A percentile compares a stretch with the other conserved stretches of the same genome.
phyloP scores from a whole-genome alignment of 805 yeast genomes.

The Starmerella sp. region DNA sequence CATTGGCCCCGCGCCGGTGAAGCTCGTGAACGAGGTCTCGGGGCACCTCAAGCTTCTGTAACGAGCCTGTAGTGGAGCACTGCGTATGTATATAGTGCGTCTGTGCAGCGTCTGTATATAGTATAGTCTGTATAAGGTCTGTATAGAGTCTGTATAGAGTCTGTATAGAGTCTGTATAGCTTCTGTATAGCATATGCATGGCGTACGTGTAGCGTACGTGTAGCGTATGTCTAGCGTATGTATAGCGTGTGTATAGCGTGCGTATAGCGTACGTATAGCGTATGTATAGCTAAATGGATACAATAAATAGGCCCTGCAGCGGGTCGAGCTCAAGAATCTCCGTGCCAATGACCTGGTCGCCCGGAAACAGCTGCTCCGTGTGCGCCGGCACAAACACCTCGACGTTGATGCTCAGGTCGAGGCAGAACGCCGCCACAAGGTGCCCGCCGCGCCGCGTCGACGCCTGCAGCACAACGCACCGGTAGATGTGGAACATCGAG shows the following conservation, averaged over 20 bases:
- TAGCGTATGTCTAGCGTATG: not conserved
- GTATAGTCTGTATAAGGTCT: no score
- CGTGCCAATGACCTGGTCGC: conserved; percentile 36
- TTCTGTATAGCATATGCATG: no score
- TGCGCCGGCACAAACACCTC: conserved; percentile 26
- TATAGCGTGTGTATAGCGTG: no score
- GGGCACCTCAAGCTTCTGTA: conserved; percentile 65
- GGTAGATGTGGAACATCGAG: conserved; percentile 25
- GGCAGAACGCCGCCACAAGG: conserved; percentile 38
- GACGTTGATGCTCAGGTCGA: conserved; percentile 38
- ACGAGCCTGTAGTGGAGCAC: not conserved
- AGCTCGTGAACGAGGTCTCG: conserved; percentile 69
- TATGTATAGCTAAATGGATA: conserved; percentile 25
- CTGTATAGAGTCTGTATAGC: no score
- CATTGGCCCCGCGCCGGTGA: conserved; percentile 86
- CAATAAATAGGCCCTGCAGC: conserved; percentile 33
- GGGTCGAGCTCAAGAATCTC: conserved; percentile 37
- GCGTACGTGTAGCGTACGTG: not conserved
- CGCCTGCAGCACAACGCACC: conserved; percentile 38
- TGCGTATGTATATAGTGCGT: not conserved
- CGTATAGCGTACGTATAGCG: no score
- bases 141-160: no score
- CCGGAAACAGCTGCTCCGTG: conserved; percentile 22
- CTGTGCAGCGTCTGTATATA: no score
- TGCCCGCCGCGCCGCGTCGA: conserved; percentile 9